Conservation (phyloP, 2,329 filamentous ascomycete genomes). For the Sordariomycetes sp. region DNA sequence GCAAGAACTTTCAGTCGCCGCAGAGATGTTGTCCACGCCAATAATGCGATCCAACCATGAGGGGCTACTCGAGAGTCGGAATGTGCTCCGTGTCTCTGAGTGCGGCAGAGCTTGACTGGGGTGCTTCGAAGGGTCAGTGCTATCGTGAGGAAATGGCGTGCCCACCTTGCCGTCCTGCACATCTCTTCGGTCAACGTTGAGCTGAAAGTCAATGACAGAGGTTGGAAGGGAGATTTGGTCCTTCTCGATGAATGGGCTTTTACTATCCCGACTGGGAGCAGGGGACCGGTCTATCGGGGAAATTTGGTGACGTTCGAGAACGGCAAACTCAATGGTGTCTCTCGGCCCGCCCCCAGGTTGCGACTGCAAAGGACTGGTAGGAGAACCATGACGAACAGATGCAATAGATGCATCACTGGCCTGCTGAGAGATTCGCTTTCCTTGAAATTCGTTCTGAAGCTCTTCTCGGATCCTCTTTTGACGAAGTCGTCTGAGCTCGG, state of each 20-base stretch:
- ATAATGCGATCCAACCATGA: conserved; percentile 2
- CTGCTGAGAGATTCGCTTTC: too few species aligned
- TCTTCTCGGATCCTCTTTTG: conserved; percentile 50
- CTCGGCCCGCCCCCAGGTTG: conserved; percentile 30
- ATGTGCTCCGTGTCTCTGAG: neutral
- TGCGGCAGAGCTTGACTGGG: too few species aligned
- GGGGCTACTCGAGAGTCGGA: conserved; percentile 7
- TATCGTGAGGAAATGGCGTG: too few species aligned
- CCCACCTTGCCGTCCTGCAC: too few species aligned
- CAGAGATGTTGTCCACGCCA: neutral
- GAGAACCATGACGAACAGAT: too few species aligned
- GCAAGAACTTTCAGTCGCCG: too few species aligned
- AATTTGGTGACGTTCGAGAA: conserved; percentile 1
- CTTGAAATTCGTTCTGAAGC: conserved; percentile 34
- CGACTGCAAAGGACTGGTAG: too few species aligned
- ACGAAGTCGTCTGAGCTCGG: conserved; percentile 45
- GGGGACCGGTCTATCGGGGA: neutral
- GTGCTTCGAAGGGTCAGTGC: too few species aligned
- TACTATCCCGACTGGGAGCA: neutral
- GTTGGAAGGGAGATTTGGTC: neutral
- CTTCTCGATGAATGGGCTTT: neutral
- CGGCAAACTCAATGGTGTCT: conserved; percentile 31
- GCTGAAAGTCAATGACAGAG: too few species aligned
- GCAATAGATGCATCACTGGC: too few species aligned
- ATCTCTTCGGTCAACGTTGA: too few species aligned